Evolutionary conservation across 176 grass and related monocot genomes (phyloP), one percentile per base, ranked within the genome.

Genomic region (Neostapfia colusana): DNA sequence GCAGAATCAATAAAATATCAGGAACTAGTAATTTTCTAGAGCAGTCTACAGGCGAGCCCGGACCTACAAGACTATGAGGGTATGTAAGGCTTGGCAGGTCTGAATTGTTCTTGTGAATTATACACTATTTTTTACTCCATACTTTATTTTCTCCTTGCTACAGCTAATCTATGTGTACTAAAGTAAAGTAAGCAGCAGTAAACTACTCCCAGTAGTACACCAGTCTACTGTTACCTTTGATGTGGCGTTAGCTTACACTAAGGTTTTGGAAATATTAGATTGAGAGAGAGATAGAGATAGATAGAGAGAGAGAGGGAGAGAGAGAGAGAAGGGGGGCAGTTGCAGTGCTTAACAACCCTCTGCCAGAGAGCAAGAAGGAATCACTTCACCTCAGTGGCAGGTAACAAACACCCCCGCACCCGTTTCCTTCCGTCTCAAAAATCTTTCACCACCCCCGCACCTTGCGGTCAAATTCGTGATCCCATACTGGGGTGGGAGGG

Each of bases 151-250:
- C 56, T 74, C 45, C 74, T 63, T 79, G 28, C 69, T 46, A 80
- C 63, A 85, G 67, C 82, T 81, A 89, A 84, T 88, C 70, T 75
- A 83, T 68, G 71, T 51, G 62, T 63, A 85, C 70, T 76, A 89
- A 85, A 89, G 86, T 84, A 85, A 80, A 80, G 77, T 72, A 58
- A 80, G 7, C 82, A 77, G 82, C 77, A 85, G 82, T 89, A 89
- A 89, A 89, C 59, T 77, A 85, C 48, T 81, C 12, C 23, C 57
- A 39, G 27, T 72, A 53, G 77, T 80, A 73, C 80, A 72, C 28
- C 24, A 65, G 48, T 50, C 83, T 71, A 56, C 60, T 71, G 57
- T 77, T 63, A 59, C 48, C 79, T 88, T 85, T 72, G 65, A 89
- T 85, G 81, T 61, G 49, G 24, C n/a, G 76, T 72, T 81, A 72